Evolutionary conservation across 257 asterid genomes (phyloP), one percentile per base, ranked within the genome.

Genomic region (Gentiana straminea): DNA sequence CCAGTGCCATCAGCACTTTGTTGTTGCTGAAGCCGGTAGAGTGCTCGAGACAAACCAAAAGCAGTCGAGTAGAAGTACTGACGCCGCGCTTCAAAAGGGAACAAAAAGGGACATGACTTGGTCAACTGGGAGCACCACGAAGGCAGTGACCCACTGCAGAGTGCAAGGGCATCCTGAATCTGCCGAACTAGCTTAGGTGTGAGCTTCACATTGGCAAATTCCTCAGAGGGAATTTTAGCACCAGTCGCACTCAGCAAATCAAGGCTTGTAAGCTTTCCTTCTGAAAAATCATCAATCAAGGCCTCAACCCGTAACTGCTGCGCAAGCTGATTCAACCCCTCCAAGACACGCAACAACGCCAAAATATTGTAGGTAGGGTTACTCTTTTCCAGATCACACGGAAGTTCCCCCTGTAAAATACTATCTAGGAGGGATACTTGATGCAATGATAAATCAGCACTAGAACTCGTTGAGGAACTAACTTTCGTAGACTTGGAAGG

Each of bases 41-140:
- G 71, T 1, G 99, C 99, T 60, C 97, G 94, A 5, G 97, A 86
- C 76, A 93, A 76, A 47, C 97, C 97, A 69, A 93, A 88, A 54
- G 97, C 97, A 66, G 99, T 93, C 55, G 99, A 89, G 68, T 93
- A 86, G 77, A 93, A 93, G 68, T 93, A 93, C 46, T 93, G 99
- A 51, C 97, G 95, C 45, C 99, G 76, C 15, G 91, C 84, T 72
- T 93, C 99, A 68, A 93, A 93, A 36, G 99, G 95, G 66, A 93
- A 93, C 75, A 93, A 69, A 73, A 93, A 93, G 2, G 99, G 97
- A 65, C 99, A 93, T 43, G 99, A 80, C 75, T 81, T 93, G 13
- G 97, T 89, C 72, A 93, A 72, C 75, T 93, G 99, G 78, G 79
- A 86, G 77, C 97, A 93, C 99, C 99, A 93, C 36, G 97, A 80